Percentiles rank a stretch among this genome's conserved stretches.
phyloP scores from a whole-genome alignment of 257 asterid genomes.

The Rehmannia glutinosa region DNA sequence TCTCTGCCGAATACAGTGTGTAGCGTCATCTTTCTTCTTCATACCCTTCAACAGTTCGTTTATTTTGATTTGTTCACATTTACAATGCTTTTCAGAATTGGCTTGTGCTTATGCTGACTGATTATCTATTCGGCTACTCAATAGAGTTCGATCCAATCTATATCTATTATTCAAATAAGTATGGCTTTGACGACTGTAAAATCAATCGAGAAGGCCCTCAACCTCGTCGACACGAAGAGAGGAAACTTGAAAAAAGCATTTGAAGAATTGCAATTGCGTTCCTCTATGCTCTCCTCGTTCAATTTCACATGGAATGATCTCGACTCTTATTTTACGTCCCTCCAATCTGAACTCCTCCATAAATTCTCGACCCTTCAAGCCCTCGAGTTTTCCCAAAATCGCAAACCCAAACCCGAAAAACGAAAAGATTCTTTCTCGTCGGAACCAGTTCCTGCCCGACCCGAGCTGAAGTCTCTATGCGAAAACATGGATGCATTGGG shows the following conservation, averaged over 20 bases:
- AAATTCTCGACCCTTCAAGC: conserved; percentile 39
- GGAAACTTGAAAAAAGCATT: conserved; percentile 33
- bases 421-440: conserved; percentile 11
- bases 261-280: conserved; percentile 32
- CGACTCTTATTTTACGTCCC: conserved; percentile 41
- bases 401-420: conserved; percentile 4
- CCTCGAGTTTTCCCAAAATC: conserved; percentile 21
- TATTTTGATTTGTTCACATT: not conserved
- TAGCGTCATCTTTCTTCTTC: not conserved
- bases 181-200: conserved; percentile 31
- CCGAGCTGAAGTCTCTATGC: conserved; percentile 45
- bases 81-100: not conserved
- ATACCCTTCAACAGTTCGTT: not conserved
- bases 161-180: not conserved
- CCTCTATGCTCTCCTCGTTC: conserved; percentile 22
- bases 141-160: not conserved
- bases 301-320: conserved; percentile 42
- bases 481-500: conserved; percentile 56
- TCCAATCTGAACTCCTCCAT: conserved; percentile 37
- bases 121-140: not conserved
- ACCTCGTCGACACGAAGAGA: conserved; percentile 37
- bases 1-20: not conserved
- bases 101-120: not conserved
- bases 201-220: conserved; percentile 36
- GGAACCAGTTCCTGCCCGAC: conserved; percentile 36